Evolutionary conservation across 139 green algal species (phyloP), one percentile per base, ranked within the genome.

Genomic region (Mychonastes homosphaera): DNA sequence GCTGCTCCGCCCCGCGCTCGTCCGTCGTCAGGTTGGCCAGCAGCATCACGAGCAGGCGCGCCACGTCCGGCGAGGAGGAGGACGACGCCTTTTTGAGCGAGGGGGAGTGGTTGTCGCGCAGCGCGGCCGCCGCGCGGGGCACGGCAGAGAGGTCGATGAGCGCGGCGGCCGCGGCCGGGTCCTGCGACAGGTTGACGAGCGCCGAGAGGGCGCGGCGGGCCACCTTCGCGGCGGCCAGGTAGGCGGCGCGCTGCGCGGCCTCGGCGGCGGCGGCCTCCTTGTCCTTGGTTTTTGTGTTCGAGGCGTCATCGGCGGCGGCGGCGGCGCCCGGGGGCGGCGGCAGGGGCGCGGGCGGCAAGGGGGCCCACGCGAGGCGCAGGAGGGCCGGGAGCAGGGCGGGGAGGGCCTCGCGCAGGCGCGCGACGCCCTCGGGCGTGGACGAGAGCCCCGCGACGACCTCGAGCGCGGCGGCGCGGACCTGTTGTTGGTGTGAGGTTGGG

Each of bases 101-200:
- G n/a, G 54, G 44, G 34, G 63, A 72, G 1, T 48, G 43, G 4
- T 41, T 55, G 15, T 87, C 75, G 6, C 44, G 62, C 6, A 89
- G 29, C 41, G 76, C 73, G 33, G 81, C 79, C 62, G 89, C 79
- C 4, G 52, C 66, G 0, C 65, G 58, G 18, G 45, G 41, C 2
- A 74, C 41, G 1, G 61, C 64, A 4, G 62, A 69, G 2, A 71
- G 32, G 3, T 70, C 46, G 23, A 90, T 44, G 30, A 91, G 58
- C 19, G 62, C 6, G 4, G 48, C 39, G 15, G 46, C 50, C 18
- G 54, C 23, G 0, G 23, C 33, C 1, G 29, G 38, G 39, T 59
- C 61, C 56, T 85, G 74, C 4, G 74, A 80, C 2, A 90, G 62
- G 62, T 90, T 90, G 9, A 90, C 80, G 3, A 90, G 64, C 0